Percentiles rank a stretch among this genome's conserved stretches.
Conservation (phyloP, 441 rosid species). For the Corymbia citriodora region DNA sequence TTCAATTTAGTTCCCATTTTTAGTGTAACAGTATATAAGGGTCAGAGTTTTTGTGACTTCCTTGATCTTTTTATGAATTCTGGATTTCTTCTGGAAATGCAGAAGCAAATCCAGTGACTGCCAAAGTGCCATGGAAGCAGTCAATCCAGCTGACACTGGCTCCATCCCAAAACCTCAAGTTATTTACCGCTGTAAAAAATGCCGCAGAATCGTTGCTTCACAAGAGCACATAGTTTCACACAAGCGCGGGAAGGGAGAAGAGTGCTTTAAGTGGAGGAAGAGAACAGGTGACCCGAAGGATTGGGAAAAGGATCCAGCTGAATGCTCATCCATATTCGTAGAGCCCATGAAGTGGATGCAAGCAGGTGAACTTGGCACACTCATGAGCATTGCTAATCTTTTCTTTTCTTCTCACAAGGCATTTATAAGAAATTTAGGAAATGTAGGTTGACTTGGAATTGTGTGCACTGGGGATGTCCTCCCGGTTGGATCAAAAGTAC, state of each 20-base stretch:
- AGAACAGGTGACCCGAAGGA: slow-evolving; percentile 26
- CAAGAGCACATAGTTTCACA: slow-evolving; percentile 56
- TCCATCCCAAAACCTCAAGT: slow-evolving; percentile 32
- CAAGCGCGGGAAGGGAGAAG: slow-evolving; percentile 63
- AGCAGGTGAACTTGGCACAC: slow-evolving; percentile 24
- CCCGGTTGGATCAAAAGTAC: neutral
- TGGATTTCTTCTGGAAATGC: neutral
- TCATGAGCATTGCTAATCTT: neutral
- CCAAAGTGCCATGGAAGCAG: slow-evolving; percentile 11
- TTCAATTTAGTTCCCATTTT: neutral
- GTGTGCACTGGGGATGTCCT: neutral
- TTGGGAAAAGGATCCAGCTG: slow-evolving; percentile 23
- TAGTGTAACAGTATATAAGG: neutral
- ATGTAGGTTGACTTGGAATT: neutral
- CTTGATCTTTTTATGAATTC: neutral
- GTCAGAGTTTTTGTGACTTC: neutral
- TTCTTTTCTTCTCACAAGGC: neutral
- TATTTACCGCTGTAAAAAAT: slow-evolving; percentile 74
- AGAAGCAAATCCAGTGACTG: neutral
- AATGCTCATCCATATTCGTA: slow-evolving; percentile 71
- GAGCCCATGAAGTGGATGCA: slow-evolving; percentile 97
- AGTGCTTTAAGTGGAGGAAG: slow-evolving; percentile 68
- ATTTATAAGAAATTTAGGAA: neutral
- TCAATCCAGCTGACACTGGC: slow-evolving; percentile 15
- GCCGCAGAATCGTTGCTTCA: slow-evolving; percentile 74